Conservation (phyloP, 169 alveolate genomes). For the Sarcocystis neurona region DNA sequence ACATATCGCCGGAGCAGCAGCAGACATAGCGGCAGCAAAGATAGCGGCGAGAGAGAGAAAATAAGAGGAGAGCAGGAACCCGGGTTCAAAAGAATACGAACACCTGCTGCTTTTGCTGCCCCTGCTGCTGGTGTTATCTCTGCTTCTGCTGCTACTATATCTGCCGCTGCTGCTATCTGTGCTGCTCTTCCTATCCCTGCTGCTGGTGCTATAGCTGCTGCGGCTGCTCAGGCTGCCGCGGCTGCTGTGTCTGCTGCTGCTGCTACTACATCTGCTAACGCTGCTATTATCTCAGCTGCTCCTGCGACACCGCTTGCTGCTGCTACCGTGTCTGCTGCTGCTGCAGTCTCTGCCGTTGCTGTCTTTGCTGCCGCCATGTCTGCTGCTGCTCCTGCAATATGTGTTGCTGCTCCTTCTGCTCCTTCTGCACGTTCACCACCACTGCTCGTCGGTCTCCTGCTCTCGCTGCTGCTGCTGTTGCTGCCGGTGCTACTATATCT, state of each 20-base stretch:
- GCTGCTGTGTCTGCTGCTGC: slow-evolving; percentile 17
- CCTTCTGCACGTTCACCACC: no score
- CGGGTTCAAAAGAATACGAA: no score
- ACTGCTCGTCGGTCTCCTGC: no score
- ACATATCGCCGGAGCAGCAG: no score
- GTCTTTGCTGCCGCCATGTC: no score
- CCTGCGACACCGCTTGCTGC: neutral
- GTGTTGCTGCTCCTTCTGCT: no score
- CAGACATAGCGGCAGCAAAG: no score
- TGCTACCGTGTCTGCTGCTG: slow-evolving; percentile 4
- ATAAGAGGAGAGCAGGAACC: no score
- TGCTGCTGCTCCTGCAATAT: no score
- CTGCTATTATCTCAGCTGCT: neutral
- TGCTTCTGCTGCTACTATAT: neutral
- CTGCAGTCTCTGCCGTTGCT: no score
- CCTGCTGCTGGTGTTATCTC: neutral
- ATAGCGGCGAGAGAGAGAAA: no score
- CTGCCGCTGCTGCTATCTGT: neutral
- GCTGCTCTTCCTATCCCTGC: neutral
- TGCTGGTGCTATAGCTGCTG: neutral
- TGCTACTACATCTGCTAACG: neutral
- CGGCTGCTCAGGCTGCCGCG: neutral
- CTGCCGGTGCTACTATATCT: neutral
- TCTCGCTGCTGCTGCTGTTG: neutral
- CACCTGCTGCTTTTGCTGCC: neutral